Conservation (phyloP, 192 early-diverging fungal species). For the Rhizophagus prolifer region DNA sequence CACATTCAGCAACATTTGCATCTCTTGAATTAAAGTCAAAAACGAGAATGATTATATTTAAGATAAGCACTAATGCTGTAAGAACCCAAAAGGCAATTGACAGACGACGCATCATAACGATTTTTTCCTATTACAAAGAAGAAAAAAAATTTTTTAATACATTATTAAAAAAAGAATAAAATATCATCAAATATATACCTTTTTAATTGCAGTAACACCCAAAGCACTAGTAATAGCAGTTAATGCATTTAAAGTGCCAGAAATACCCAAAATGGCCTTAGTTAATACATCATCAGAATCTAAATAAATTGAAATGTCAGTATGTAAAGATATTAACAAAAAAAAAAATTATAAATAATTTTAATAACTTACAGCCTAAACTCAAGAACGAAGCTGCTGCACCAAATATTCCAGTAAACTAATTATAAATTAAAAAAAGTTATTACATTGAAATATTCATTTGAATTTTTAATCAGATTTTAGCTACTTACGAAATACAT, state of each 20-base stretch:
- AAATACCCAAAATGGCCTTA: neutral
- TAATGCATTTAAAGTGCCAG: neutral
- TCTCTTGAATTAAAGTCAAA: neutral
- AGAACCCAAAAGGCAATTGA: constrained; percentile 16
- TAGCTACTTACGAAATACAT: constrained; percentile 4
- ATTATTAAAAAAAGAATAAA: neutral
- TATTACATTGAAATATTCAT: too few relatives aligned
- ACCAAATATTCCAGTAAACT: neutral
- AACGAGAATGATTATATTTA: too few relatives aligned
- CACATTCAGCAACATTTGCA: neutral
- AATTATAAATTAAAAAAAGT: neutral
- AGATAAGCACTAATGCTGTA: neutral
- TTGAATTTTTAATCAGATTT: neutral
- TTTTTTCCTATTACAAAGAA: neutral
- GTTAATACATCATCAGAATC: neutral
- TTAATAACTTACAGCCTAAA: constrained; percentile 1
- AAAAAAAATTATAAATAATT: neutral
- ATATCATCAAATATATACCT: neutral
- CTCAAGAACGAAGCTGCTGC: neutral
- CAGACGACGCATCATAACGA: neutral
- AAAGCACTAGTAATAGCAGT: neutral
- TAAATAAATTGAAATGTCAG: neutral
- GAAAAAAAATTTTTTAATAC: neutral
- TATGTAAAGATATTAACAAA: neutral
- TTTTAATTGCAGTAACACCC: neutral